Conservation (phyloP, 108 stramenopile species). For the Aurantiochytrium sp. region DNA sequence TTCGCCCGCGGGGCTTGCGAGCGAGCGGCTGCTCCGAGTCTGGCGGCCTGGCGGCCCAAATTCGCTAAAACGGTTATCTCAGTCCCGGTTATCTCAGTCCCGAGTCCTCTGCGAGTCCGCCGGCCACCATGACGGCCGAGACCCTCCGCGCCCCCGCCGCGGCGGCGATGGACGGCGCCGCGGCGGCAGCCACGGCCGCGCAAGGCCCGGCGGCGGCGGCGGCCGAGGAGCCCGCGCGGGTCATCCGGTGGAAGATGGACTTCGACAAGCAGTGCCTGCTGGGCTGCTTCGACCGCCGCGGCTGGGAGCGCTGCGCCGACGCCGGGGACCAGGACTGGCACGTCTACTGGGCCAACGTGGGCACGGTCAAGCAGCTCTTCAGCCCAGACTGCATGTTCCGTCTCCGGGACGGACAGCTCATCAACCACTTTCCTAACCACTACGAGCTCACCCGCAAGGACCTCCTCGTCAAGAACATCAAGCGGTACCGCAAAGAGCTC, state of each 20-base stretch:
- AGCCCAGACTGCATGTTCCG: constrained; percentile 56
- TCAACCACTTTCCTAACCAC: constrained; percentile 64
- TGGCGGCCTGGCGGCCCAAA: too few species aligned
- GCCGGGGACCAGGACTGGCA: constrained; percentile 54
- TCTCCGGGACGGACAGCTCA: constrained; percentile 54
- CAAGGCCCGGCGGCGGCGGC: too few species aligned
- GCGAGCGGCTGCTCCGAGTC: too few species aligned
- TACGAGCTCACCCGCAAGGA: constrained; percentile 56
- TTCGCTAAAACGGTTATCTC: too few species aligned
- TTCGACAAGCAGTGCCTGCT: constrained; percentile 55
- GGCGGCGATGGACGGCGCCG: too few species aligned
- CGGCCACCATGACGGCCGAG: too few species aligned
- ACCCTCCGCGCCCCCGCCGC: too few species aligned
- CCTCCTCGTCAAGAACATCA: constrained; percentile 58
- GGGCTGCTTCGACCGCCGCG: constrained; percentile 48
- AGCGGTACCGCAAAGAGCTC: constrained; percentile 52
- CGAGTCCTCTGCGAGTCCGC: too few species aligned
- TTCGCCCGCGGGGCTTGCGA: too few species aligned
- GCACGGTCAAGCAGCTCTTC: constrained; percentile 57
- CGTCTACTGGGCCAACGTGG: constrained; percentile 63
- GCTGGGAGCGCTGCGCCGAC: constrained; percentile 41
- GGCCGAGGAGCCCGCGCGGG: neutral
- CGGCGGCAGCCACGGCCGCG: too few species aligned
- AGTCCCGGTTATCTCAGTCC: too few species aligned
- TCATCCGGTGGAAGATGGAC: constrained; percentile 53